These are phyloP conservation scores for Yamadazyma philogaea DNA, from an alignment of 805 yeast species.

Conservation along the genomic window DNA sequence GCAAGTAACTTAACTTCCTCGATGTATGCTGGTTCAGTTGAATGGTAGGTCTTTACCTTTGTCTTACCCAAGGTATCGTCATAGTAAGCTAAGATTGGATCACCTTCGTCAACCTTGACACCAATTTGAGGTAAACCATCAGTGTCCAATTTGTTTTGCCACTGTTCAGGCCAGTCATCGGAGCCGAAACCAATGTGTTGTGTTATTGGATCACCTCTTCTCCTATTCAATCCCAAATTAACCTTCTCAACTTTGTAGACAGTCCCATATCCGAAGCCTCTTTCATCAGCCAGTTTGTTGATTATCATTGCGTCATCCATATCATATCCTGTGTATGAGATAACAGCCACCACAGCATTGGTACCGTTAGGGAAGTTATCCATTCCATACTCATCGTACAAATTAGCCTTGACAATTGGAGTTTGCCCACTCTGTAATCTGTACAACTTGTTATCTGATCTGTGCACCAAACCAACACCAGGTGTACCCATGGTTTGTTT, in stretches of 20 bases:
- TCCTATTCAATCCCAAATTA: constrained; percentile 71
- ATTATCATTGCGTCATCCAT: constrained; percentile 99
- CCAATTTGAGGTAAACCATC: constrained; percentile 95
- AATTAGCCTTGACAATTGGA: constrained; percentile 90
- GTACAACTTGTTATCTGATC: constrained; percentile 93
- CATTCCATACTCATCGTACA: constrained; percentile 95
- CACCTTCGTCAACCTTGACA: constrained; percentile 86
- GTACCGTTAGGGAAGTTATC: constrained; percentile 98
- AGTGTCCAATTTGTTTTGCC: constrained; percentile 83
- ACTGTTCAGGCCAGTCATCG: constrained; percentile 87
- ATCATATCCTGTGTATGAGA: constrained; percentile 98
- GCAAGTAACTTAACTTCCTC: constrained; percentile 93
- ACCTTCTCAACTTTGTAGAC: constrained; percentile 93
- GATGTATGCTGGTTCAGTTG: constrained; percentile 89
- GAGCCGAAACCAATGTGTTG: constrained; percentile 93
- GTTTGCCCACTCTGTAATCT: constrained; percentile 94
- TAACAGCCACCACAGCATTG: constrained; percentile 98
- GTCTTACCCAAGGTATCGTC: constrained; percentile 92
- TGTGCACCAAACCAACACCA: constrained; percentile 87
- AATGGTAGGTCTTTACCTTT: constrained; percentile 87
- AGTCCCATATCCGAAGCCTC: constrained; percentile 97
- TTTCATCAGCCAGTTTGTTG: constrained; percentile 94
- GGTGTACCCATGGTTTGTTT: constrained; percentile 99
- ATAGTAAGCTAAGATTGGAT: constrained; percentile 88
- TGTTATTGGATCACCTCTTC: constrained; percentile 91